A percentile compares a stretch with the other conserved stretches of the same genome.
Conservation (phyloP, 305 asterid genomes). For the Andrographis paniculata region DNA sequence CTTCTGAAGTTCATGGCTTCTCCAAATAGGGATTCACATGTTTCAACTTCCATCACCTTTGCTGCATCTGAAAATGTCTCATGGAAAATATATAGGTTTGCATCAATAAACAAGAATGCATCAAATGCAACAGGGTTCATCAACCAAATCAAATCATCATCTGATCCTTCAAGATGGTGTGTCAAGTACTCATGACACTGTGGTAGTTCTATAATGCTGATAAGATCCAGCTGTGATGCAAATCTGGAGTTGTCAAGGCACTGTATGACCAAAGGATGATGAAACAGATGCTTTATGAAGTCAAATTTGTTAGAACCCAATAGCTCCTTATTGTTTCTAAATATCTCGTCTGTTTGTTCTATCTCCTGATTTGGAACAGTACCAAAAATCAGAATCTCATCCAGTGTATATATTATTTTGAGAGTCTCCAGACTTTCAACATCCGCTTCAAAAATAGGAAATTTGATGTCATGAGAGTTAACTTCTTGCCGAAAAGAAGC, state of each 20-base stretch:
- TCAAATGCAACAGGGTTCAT: conserved; percentile 36
- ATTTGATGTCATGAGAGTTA: conserved; percentile 23
- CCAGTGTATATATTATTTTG: conserved; percentile 25
- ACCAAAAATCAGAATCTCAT: conserved; percentile 40
- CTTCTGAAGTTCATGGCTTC: conserved; percentile 58
- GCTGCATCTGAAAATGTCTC: conserved; percentile 39
- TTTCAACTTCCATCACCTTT: conserved; percentile 38
- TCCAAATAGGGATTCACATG: conserved; percentile 51
- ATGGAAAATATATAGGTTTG: conserved; percentile 30
- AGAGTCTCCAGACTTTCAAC: conserved; percentile 42
- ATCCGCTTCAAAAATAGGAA: conserved; percentile 68
- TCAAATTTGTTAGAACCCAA: conserved; percentile 51
- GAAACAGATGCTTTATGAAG: conserved; percentile 39
- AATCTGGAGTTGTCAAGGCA: conserved; percentile 30
- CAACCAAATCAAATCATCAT: conserved; percentile 27
- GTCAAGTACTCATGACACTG: conserved; percentile 26
- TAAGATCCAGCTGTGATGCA: conserved; percentile 29
- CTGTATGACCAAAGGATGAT: conserved; percentile 26
- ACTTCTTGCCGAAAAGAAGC: conserved; percentile 33
- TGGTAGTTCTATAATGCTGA: conserved; percentile 41
- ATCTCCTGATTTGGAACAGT: conserved; percentile 37
- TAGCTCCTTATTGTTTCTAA: conserved; percentile 36
- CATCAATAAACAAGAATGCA: conserved; percentile 47
- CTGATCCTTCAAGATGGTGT: conserved; percentile 21
- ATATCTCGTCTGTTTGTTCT: conserved; percentile 36